Evolutionary conservation across 2,329 filamentous ascomycete species (phyloP).

Genomic region (Meredithiella fracta): DNA sequence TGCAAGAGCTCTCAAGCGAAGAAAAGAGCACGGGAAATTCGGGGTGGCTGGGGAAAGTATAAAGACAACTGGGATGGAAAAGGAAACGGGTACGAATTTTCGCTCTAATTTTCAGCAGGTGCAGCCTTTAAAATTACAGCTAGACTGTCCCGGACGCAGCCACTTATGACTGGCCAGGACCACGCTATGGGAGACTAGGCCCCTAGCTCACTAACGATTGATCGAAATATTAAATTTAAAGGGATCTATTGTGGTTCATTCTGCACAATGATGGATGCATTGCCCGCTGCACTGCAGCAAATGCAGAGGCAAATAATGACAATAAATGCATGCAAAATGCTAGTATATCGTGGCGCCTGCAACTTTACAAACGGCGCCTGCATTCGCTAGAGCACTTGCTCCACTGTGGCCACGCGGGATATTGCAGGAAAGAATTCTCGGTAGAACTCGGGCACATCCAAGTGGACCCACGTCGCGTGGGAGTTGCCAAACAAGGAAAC

Average conservation of each 20-base stretch:
- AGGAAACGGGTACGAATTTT: background rate
- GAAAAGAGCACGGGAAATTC: background rate
- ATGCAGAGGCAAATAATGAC: background rate
- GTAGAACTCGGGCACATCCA: background rate
- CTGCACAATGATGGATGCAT: background rate
- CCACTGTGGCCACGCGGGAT: background rate
- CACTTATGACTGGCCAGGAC: background rate
- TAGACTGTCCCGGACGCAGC: background rate
- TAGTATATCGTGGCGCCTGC: background rate
- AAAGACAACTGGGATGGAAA: background rate
- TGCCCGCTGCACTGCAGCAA: background rate
- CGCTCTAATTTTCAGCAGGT: background rate
- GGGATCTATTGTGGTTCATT: background rate
- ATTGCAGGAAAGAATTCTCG: background rate
- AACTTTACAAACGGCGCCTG: background rate
- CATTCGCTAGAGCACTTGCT: background rate
- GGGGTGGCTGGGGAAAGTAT: conserved; percentile 7
- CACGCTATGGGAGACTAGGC: background rate
- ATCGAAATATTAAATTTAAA: background rate
- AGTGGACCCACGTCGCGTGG: background rate
- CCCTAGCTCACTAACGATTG: background rate
- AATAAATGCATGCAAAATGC: background rate
- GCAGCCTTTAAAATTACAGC: background rate
- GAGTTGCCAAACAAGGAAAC: background rate
- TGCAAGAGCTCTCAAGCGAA: background rate